These are phyloP conservation scores for Chalaropsis thielavioides DNA, from an alignment of 2,329 filamentous ascomycete species.

Conservation along the genomic window DNA sequence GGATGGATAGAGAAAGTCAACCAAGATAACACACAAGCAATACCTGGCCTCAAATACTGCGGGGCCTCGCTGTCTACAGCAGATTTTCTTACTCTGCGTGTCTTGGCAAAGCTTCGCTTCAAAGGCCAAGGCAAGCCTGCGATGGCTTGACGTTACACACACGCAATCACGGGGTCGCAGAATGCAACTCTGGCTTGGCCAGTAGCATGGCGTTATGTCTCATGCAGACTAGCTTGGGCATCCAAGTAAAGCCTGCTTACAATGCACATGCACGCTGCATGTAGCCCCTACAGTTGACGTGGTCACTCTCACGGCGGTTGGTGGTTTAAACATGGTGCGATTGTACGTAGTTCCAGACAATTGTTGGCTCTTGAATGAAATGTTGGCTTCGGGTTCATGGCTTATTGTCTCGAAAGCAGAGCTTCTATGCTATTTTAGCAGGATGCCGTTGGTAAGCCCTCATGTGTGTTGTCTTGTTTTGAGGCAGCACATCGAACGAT, in stretches of 20 bases:
- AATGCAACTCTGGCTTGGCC: background rate
- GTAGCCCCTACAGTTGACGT: background rate
- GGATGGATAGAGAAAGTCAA: background rate
- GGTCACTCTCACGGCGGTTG: background rate
- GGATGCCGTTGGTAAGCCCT: background rate
- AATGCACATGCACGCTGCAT: background rate
- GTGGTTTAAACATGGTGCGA: background rate
- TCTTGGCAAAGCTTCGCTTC: background rate
- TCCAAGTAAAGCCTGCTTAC: background rate
- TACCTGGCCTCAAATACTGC: background rate
- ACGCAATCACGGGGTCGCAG: background rate
- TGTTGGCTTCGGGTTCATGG: background rate
- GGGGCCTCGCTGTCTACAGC: background rate
- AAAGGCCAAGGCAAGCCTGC: background rate
- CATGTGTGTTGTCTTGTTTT: background rate
- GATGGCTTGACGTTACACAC: background rate
- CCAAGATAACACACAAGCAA: background rate
- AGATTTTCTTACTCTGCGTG: background rate
- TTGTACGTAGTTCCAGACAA: background rate
- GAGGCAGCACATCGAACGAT: background rate
- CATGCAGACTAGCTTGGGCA: background rate
- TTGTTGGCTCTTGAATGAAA: background rate
- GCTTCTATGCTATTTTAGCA: background rate
- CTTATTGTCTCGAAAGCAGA: background rate
- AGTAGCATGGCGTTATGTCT: background rate